These are phyloP conservation scores for Heterobasidion annosum DNA, from an alignment of 1,284 basidiomycete species.

Conservation along the genomic window DNA sequence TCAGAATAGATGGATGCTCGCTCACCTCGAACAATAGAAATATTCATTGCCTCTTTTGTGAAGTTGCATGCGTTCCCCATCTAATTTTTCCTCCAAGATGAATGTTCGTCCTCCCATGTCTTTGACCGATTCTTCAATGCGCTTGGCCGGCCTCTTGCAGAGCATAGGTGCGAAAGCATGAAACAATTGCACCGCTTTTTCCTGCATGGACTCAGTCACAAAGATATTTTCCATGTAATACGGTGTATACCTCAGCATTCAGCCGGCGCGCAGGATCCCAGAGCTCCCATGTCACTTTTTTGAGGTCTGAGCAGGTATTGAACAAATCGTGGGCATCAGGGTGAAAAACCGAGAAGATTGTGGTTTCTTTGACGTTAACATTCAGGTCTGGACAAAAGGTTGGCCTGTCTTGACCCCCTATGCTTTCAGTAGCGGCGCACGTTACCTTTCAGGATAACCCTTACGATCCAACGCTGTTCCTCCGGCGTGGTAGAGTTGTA, in stretches of 20 bases:
- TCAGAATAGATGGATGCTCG: neutral
- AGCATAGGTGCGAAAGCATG: conserved; percentile 88
- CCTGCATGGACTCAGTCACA: conserved; percentile 30
- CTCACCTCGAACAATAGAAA: conserved; percentile 82
- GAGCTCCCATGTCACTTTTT: conserved; percentile 80
- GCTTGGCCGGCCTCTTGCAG: conserved; percentile 76
- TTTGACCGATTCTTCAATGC: conserved; percentile 75
- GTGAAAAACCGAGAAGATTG: conserved; percentile 82
- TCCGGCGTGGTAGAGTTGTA: conserved; percentile 73
- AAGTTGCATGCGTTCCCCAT: conserved; percentile 91
- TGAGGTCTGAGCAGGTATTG: conserved; percentile 91
- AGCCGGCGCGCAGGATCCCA: conserved; percentile 59
- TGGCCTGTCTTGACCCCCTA: neutral
- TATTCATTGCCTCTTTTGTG: conserved; percentile 86
- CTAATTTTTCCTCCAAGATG: conserved; percentile 91
- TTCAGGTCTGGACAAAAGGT: conserved; percentile 46
- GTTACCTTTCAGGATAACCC: conserved; percentile 86
- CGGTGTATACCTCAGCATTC: conserved; percentile 42
- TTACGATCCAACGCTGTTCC: conserved; percentile 88
- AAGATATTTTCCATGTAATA: neutral
- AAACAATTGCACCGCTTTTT: conserved; percentile 76
- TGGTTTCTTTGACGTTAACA: conserved; percentile 81
- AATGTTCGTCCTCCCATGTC: conserved; percentile 71
- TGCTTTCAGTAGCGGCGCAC: neutral
- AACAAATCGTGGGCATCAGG: conserved; percentile 86